These are phyloP conservation scores for Parachaetomium inaequale DNA, from an alignment of 495 filamentous ascomycete species.

Conservation along the genomic window DNA sequence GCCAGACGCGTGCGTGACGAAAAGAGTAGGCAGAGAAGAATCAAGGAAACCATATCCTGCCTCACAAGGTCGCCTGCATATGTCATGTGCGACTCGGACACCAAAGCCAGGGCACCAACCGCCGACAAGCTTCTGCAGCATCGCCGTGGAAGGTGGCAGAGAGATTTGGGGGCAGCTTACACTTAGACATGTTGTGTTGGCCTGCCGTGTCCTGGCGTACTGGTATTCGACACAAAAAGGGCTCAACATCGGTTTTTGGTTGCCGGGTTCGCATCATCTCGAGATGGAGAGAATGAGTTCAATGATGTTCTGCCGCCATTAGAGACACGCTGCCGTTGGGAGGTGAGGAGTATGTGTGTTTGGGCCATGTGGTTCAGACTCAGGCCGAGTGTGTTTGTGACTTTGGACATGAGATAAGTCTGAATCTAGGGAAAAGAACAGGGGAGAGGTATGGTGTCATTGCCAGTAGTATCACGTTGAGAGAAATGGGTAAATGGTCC, in stretches of 20 bases:
- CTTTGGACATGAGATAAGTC: too few species aligned
- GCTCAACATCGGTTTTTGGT: background rate
- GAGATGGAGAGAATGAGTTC: background rate
- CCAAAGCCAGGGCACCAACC: background rate
- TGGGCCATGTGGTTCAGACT: too few species aligned
- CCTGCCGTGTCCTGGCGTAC: background rate
- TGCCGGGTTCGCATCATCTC: background rate
- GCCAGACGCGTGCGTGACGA: background rate
- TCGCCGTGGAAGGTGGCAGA: background rate
- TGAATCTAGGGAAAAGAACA: too few species aligned
- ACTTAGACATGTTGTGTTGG: background rate
- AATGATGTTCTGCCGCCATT: background rate
- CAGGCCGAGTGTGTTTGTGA: too few species aligned
- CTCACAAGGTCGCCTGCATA: background rate
- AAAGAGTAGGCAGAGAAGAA: background rate
- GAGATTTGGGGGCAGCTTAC: background rate
- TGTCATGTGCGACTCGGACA: background rate
- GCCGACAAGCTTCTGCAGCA: background rate
- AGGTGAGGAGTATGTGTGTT: too few species aligned
- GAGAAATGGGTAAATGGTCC: too few species aligned
- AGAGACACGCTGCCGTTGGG: background rate
- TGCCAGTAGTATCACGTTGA: too few species aligned
- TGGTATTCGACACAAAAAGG: background rate
- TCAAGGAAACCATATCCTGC: background rate
- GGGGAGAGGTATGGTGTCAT: too few species aligned